phyloP scores from a whole-genome alignment of 768 basidiomycete species.

The Kockovaella imperatae region DNA sequence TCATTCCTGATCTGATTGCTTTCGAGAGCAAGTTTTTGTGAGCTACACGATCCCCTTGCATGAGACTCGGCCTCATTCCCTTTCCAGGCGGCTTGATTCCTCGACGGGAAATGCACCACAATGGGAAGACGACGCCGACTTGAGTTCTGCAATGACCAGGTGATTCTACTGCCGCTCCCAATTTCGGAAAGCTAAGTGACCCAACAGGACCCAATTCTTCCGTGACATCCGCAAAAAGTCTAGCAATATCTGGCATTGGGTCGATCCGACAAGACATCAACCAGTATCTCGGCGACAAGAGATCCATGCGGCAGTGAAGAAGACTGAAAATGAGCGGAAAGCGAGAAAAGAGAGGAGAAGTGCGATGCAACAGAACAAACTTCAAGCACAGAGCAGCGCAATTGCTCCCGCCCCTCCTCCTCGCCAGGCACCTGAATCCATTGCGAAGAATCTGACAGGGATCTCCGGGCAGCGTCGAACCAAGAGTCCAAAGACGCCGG shows the following conservation, averaged over 20 bases:
- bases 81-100: no score
- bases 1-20: slow-evolving; percentile 5
- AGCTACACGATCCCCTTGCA: slow-evolving; percentile 4
- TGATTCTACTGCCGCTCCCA: no score
- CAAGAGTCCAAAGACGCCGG: not conserved
- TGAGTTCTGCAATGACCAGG: no score
- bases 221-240: slow-evolving; percentile 11
- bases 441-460: not conserved
- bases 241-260: not conserved
- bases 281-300: slow-evolving; percentile 10
- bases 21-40: slow-evolving; percentile 13
- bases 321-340: slow-evolving; percentile 10
- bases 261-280: not conserved
- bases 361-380: not conserved
- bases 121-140: no score
- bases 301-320: slow-evolving; percentile 5
- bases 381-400: no score
- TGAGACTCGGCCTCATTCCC: no score
- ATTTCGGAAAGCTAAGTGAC: not conserved
- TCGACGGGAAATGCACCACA: no score
- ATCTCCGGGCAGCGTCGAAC: no score
- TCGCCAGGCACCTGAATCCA: no score
- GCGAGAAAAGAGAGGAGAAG: slow-evolving; percentile 1
- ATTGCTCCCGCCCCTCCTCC: not conserved
- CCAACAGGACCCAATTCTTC: slow-evolving; percentile 9